Evolutionary conservation across 2,329 filamentous ascomycete species (phyloP).

Genomic region (Cryphonectria parasitica): DNA sequence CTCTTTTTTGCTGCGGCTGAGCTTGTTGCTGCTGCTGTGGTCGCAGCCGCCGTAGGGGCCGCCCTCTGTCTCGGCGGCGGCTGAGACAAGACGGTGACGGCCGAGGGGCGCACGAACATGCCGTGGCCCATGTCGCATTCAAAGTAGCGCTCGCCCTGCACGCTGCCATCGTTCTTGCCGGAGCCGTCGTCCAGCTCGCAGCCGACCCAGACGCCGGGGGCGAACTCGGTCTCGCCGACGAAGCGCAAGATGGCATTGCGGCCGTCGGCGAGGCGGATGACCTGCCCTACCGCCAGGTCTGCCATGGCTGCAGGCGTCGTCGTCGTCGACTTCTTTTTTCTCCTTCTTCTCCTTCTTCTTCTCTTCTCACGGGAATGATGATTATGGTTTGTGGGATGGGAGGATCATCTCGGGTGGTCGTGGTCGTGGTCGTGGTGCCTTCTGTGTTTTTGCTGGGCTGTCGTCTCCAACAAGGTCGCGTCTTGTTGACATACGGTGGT

Average conservation of each 20-base stretch:
- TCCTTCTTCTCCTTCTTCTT: too few species aligned
- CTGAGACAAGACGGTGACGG: slow-evolving; percentile 63
- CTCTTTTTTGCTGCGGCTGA: slow-evolving; percentile 44
- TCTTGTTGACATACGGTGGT: slow-evolving; percentile 11
- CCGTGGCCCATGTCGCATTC: slow-evolving; percentile 75
- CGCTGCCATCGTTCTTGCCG: slow-evolving; percentile 93
- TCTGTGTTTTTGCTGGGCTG: not conserved
- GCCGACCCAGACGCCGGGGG: slow-evolving; percentile 84
- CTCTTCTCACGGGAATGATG: not conserved
- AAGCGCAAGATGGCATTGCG: slow-evolving; percentile 79
- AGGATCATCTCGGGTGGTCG: not conserved
- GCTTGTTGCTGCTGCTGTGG: slow-evolving; percentile 32
- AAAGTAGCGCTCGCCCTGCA: slow-evolving; percentile 87
- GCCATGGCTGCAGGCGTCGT: slow-evolving; percentile 46
- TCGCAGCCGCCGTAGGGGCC: slow-evolving; percentile 40
- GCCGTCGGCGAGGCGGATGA: slow-evolving; percentile 78
- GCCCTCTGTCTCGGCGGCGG: slow-evolving; percentile 44
- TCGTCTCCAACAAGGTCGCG: slow-evolving; percentile 20
- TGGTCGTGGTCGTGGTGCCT: not conserved
- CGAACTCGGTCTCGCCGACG: slow-evolving; percentile 78
- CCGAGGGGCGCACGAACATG: slow-evolving; percentile 83
- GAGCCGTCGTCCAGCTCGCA: slow-evolving; percentile 80
- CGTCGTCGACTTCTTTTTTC: not conserved
- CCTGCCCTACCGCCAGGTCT: slow-evolving; percentile 69
- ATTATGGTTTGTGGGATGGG: not conserved